Evolutionary conservation across 73 alveolate species (phyloP).

Genomic region (Paramecium tetraurelia): DNA sequence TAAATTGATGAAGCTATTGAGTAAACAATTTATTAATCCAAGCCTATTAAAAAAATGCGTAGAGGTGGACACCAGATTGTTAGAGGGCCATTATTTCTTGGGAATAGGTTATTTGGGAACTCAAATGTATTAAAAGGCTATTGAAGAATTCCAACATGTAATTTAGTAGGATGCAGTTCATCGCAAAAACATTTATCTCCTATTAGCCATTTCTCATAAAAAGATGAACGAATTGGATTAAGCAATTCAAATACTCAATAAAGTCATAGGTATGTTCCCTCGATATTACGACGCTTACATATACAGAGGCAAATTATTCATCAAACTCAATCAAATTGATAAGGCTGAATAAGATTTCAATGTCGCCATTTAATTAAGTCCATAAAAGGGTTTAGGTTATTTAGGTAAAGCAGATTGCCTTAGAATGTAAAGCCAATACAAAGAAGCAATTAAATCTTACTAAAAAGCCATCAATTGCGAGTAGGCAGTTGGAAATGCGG

Average conservation of each 20-base stretch:
- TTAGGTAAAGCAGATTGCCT: constrained; percentile 67
- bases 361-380: constrained; percentile 47
- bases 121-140: constrained; percentile 45
- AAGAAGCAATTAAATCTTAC: constrained; percentile 58
- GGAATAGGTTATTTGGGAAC: constrained; percentile 53
- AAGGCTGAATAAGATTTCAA: constrained; percentile 66
- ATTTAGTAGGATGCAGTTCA: constrained; percentile 54
- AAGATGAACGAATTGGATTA: constrained; percentile 46
- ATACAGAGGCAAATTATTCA: constrained; percentile 61
- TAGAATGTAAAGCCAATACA: constrained; percentile 13
- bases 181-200: constrained; percentile 44
- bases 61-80: constrained; percentile 42
- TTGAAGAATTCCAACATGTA: constrained; percentile 47
- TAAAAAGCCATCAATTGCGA: constrained; percentile 61
- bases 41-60: constrained; percentile 49
- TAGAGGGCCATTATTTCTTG: constrained; percentile 47
- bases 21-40: not conserved
- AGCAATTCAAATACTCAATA: constrained; percentile 49
- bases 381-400: constrained; percentile 66
- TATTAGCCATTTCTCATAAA: constrained; percentile 59
- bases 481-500: constrained; percentile 40
- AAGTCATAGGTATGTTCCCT: constrained; percentile 62
- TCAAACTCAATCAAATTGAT: constrained; percentile 58
- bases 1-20: constrained; percentile 53
- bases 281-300: constrained; percentile 65